Evolutionary conservation across 768 basidiomycete species (phyloP).

Genomic region (Filobasidium wieringae): DNA sequence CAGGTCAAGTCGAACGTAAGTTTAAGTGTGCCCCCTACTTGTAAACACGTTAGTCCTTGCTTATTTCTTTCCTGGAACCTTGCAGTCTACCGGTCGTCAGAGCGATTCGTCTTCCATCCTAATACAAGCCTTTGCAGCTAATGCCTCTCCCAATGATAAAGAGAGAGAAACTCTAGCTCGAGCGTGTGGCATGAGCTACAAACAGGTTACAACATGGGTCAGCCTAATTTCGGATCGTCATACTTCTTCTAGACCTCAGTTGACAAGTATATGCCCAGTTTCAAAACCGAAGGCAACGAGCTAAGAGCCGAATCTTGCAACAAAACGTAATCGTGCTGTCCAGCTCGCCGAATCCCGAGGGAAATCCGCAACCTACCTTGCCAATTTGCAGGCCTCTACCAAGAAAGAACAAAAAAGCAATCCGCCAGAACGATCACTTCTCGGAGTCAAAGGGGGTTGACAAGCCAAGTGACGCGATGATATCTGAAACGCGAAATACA

Average conservation of each 20-base stretch:
- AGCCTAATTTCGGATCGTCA: not conserved
- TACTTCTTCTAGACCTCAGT: not conserved
- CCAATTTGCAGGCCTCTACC: not conserved
- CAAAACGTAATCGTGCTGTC: not conserved
- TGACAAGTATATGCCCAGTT: not conserved
- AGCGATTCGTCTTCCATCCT: not conserved
- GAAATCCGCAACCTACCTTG: too few relatives aligned
- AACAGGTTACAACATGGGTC: slow-evolving; percentile 12
- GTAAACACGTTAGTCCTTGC: not conserved
- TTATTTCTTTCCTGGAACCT: not conserved
- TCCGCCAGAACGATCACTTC: slow-evolving; percentile 2
- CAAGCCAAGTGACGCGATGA: too few relatives aligned
- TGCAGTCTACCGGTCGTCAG: not conserved
- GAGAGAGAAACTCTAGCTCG: slow-evolving; percentile 1
- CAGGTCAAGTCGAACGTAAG: not conserved
- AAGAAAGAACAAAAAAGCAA: slow-evolving; percentile 2
- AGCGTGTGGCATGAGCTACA: not conserved
- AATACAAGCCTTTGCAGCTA: not conserved
- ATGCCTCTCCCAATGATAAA: slow-evolving; percentile 1
- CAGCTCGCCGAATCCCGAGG: not conserved
- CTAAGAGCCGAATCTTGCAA: not conserved
- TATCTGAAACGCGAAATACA: not conserved
- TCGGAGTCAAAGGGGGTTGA: too few relatives aligned
- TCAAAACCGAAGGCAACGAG: slow-evolving; percentile 9
- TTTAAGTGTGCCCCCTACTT: not conserved